Percentiles rank a stretch among this genome's conserved stretches.
These are phyloP conservation scores for Paracorniculantispora psalliotae DNA, from an alignment of 2,329 filamentous ascomycete genomes.

Conservation along the genomic window DNA sequence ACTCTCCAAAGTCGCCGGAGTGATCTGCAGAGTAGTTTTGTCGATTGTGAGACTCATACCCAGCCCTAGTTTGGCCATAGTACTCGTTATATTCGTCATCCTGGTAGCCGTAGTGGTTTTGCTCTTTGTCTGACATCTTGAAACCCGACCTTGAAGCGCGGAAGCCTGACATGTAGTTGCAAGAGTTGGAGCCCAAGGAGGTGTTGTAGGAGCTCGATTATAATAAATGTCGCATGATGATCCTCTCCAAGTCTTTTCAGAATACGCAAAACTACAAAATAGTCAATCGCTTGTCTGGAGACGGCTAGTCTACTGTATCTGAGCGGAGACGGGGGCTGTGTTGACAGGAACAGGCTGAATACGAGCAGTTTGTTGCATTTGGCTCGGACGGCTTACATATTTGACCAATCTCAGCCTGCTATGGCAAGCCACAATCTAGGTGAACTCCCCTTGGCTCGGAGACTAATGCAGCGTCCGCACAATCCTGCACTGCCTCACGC, in stretches of 20 bases:
- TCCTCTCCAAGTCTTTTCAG: too few relatives aligned
- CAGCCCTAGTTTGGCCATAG: background rate
- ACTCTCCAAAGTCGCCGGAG: background rate
- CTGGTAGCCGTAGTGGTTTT: background rate
- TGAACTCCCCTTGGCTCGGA: background rate
- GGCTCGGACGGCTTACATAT: background rate
- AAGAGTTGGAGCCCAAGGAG: too few relatives aligned
- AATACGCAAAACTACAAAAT: too few relatives aligned
- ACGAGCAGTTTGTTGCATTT: background rate
- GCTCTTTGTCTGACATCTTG: background rate
- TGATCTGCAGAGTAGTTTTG: background rate
- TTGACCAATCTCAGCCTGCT: background rate
- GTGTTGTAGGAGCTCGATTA: too few relatives aligned
- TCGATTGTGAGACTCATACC: background rate
- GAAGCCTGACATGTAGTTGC: background rate
- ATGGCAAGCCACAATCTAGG: background rate
- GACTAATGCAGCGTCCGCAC: background rate
- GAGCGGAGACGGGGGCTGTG: background rate
- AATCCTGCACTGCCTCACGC: background rate
- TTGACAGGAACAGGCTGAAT: background rate
- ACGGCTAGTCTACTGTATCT: background rate
- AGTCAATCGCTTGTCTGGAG: background rate
- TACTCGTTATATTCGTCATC: background rate
- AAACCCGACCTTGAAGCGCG: background rate
- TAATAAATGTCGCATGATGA: too few relatives aligned